Evolutionary conservation across 768 basidiomycete genomes (phyloP), one percentile per base, ranked within the genome.

Genomic region (Mycena pura): DNA sequence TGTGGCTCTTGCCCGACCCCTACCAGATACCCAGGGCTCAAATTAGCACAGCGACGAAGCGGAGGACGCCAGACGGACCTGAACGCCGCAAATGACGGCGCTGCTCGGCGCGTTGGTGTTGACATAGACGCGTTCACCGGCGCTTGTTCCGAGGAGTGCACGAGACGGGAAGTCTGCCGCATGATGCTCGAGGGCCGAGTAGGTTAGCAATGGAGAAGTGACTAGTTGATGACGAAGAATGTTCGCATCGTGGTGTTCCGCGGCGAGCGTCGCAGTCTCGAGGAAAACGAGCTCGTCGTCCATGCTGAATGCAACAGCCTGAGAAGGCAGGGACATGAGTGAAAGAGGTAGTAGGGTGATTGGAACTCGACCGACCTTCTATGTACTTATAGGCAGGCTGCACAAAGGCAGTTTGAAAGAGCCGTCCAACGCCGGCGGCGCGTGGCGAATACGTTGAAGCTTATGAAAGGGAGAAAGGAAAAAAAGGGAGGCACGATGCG

Each of bases 101-200:
- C 83, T 85, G 61, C 82, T 81, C 0, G 85, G 84, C 0, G 84
- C 73, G 53, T 85, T 84, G 4, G 82, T 85, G 60, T 85, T 85
- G 7, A 85, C 63, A 56, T 85, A 85, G 0, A 85, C 52, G 0
- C 84, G 74, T 1, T 74, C 71, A 52, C 81, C 80, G 1, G 59
- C 53, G 0, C 69, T 77, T 0, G 70, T 70, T 19, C 68, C 59
- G 5, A 66, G 43, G 3, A 66, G 60, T 41, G 57, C 65, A 41
- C 65, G 65, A 40, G 60, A 61, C 29, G 54, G 61, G 39, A 66
- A 63, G 32, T 56, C 65, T 22, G 50, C 31, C 7, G 61, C 25
- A 57, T 27, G 44, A 27, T 32, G 46, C 11, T 36, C 32, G 11
- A 62, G 15, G 10, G 55, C 60, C 13, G 60, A 40, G 41, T 38